Base-by-base conservation (phyloP, 805 yeast genomes). In the Lipomyces starkeyi region DNA sequence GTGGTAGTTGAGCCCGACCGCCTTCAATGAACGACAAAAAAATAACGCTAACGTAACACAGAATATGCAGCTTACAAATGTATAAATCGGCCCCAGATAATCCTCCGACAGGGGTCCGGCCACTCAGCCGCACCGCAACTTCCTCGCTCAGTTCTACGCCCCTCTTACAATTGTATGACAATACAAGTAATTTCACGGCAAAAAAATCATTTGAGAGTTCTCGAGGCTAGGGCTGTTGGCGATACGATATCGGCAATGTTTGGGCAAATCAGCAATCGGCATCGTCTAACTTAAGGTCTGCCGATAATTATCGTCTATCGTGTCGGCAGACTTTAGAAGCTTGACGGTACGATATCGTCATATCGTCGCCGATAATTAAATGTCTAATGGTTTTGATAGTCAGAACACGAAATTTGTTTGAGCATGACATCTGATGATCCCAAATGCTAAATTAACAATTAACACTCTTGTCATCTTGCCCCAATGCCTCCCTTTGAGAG, bases 211-310 rank as follows among this genome's bases (percentile, higher is more conserved):
- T n/a, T n/a, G n/a, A n/a, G n/a, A n/a, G n/a, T n/a, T n/a, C n/a
- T n/a, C n/a, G n/a, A n/a, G n/a, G n/a, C n/a, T n/a, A n/a, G 53
- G 53, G 53, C 53, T 47, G 53, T 47, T 2, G 53, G 53, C 53
- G 53, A 47, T 47, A 47, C 53, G 53, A 47, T 47, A 47, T 47
- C 53, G 53, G 53, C 53, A 47, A 47, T 1, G 53, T 47, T 47
- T 47, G 53, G 4, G 53, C 53, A 47, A 47, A 47, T 47, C 53
- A 8, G 53, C 53, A 47, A 4, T 47, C 53, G 53, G n/a, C n/a
- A n/a, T n/a, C n/a, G n/a, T n/a, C n/a, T n/a, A 47, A 47, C n/a
- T n/a, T 47, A 3, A 47, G 53, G 53, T 47, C 53, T 47, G 11
- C 53, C 53, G 53, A 25, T 25, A 25, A 25, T 25, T 25, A 25